Percentiles rank a stretch among this genome's conserved stretches.
Conservation (phyloP, 768 basidiomycete genomes). For the Suillus bovinus region DNA sequence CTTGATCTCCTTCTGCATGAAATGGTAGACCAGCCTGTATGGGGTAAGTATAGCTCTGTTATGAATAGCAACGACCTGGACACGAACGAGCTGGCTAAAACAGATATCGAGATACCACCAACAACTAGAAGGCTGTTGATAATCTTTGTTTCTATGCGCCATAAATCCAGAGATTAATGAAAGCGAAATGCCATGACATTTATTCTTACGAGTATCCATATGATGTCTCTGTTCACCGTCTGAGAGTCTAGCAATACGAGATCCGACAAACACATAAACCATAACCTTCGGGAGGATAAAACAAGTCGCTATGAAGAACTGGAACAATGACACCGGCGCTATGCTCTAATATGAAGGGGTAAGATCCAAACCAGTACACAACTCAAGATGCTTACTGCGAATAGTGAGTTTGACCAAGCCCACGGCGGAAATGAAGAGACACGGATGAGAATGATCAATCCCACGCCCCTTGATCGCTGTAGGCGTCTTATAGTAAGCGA, state of each 20-base stretch:
- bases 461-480: constrained; percentile 73
- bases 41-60: constrained; percentile 12
- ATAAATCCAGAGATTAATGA: constrained; percentile 15
- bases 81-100: constrained; percentile 68
- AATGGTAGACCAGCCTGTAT: constrained; percentile 62
- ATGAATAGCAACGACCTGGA: constrained; percentile 11
- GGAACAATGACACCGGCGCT: constrained; percentile 68
- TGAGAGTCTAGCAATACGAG: constrained; percentile 68
- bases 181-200: neutral
- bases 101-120: constrained; percentile 57
- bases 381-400: constrained; percentile 54
- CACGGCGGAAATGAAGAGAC: constrained; percentile 84
- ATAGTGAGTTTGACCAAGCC: constrained; percentile 83
- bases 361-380: constrained; percentile 10
- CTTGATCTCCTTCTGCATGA: constrained; percentile 62
- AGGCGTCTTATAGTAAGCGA: neutral
- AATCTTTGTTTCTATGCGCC: constrained; percentile 55
- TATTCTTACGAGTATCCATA: constrained; percentile 70
- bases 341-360: constrained; percentile 55
- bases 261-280: constrained; percentile 78
- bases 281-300: constrained; percentile 71
- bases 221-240: constrained; percentile 71
- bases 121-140: constrained; percentile 61
- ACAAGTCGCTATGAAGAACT: constrained; percentile 74
- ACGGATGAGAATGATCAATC: constrained; percentile 80